A percentile compares a stretch with the other conserved stretches of the same genome.
Conservation (phyloP, 805 yeast genomes). For the Starmerella powellii region DNA sequence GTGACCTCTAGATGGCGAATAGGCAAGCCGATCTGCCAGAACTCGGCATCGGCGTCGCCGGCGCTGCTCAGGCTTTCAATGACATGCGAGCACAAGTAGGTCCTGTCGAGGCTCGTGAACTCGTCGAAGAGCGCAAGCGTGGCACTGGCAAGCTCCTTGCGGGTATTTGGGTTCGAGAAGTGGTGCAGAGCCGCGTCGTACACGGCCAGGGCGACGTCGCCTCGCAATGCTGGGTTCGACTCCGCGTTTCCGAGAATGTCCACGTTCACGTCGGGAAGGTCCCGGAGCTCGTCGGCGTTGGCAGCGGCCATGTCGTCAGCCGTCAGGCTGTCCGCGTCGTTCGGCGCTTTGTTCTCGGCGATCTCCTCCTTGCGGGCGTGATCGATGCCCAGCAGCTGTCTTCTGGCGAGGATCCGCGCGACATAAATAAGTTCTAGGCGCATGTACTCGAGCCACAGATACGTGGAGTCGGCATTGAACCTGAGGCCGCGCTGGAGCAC, state of each 20-base stretch:
- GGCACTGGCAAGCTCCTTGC: conserved; percentile 35
- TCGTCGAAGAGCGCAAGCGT: conserved; percentile 52
- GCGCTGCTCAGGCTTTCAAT: conserved; percentile 40
- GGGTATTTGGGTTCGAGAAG: conserved; percentile 28
- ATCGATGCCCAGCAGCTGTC: conserved; percentile 65
- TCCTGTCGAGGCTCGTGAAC: conserved; percentile 58
- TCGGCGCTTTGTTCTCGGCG: conserved; percentile 34
- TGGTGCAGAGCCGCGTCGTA: conserved; percentile 54
- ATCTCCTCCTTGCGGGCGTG: conserved; percentile 36
- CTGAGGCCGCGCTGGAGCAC: conserved; percentile 75
- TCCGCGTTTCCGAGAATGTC: conserved; percentile 78
- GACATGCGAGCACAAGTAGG: conserved; percentile 53
- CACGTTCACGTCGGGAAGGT: conserved; percentile 77
- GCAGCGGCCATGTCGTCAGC: conserved; percentile 40
- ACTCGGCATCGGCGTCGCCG: conserved; percentile 30
- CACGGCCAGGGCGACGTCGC: conserved; percentile 59
- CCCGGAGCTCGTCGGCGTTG: conserved; percentile 44
- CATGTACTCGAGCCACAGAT: conserved; percentile 74
- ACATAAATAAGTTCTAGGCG: conserved; percentile 80
- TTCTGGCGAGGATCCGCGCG: conserved; percentile 68
- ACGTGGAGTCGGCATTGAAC: conserved; percentile 61
- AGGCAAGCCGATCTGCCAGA: conserved; percentile 53
- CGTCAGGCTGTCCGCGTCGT: conserved; percentile 36
- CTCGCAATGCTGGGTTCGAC: conserved; percentile 64
- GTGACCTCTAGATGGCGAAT: conserved; percentile 41